A percentile compares a stretch with the other conserved stretches of the same genome.
Evolutionary conservation across 495 filamentous ascomycete species (phyloP).

Genomic region (Neurospora cerealis): DNA sequence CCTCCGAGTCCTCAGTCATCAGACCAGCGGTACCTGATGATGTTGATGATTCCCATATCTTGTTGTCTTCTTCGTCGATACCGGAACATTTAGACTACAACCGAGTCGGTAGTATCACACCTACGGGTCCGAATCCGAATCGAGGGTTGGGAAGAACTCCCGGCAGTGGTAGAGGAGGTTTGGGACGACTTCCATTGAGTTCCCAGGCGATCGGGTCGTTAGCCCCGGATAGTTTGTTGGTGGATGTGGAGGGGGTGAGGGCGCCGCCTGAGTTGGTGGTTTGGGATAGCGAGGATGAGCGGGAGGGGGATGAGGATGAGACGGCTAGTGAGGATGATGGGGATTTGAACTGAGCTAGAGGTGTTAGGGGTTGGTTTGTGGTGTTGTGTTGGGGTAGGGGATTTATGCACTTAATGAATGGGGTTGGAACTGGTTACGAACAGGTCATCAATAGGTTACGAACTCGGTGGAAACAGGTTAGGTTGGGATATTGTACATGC

Average conservation of each 20-base stretch:
- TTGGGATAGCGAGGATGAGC: constrained; percentile 39
- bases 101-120: background rate
- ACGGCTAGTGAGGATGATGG: background rate
- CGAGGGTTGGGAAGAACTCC: background rate
- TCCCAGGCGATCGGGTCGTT: background rate
- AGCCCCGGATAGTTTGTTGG: constrained; percentile 22
- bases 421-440: background rate
- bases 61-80: background rate
- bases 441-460: background rate
- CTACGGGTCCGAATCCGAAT: background rate
- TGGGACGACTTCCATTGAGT: background rate
- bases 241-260: constrained; percentile 33
- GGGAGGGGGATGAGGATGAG: background rate
- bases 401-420: background rate
- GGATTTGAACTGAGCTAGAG: background rate
- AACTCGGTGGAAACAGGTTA: background rate
- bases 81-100: constrained; percentile 1
- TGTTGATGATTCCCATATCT: background rate
- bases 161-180: background rate
- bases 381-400: background rate
- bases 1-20: background rate
- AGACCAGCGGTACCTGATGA: background rate
- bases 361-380: background rate
- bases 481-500: background rate
- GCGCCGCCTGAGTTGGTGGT: constrained; percentile 28